Percentiles rank a stretch among this genome's conserved stretches.
Evolutionary conservation across 108 stramenopile genomes (phyloP).

Genomic region (Phaeodactylum tricornutum): DNA sequence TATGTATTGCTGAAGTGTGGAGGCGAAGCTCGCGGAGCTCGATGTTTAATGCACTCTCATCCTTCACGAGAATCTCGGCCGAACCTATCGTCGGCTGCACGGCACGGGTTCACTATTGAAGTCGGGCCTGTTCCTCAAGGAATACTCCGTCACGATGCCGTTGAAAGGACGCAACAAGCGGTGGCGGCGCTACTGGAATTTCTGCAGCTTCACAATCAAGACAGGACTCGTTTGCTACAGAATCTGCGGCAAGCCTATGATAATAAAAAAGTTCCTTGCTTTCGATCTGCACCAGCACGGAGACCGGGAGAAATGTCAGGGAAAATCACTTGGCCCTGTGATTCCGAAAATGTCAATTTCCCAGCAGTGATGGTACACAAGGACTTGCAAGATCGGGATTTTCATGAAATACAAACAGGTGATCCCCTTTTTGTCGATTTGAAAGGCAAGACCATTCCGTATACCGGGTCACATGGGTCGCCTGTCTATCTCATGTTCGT

Average conservation of each 20-base stretch:
- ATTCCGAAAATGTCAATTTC: constrained; percentile 53
- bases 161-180: constrained; percentile 56
- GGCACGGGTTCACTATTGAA: constrained; percentile 71
- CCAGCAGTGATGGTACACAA: constrained; percentile 54
- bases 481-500: constrained; percentile 65
- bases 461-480: constrained; percentile 74
- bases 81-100: constrained; percentile 54
- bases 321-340: constrained; percentile 63
- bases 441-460: constrained; percentile 50
- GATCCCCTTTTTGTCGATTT: constrained; percentile 64
- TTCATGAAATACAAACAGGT: constrained; percentile 33
- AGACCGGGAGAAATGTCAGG: constrained; percentile 63
- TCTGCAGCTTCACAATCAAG: constrained; percentile 32
- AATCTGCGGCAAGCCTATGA: too few species aligned
- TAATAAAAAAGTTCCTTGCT: constrained; percentile 44
- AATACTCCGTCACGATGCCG: constrained; percentile 69
- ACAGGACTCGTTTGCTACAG: too few species aligned
- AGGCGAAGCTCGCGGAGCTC: constrained; percentile 17
- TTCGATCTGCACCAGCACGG: constrained; percentile 58
- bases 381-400: constrained; percentile 65
- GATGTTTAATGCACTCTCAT: constrained; percentile 54
- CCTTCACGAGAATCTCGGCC: constrained; percentile 41
- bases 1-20: constrained; percentile 54
- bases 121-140: constrained; percentile 79
- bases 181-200: constrained; percentile 55